Evolutionary conservation across 2,329 filamentous ascomycete genomes (phyloP).

Genomic region (Coleophoma eucalyptorum): DNA sequence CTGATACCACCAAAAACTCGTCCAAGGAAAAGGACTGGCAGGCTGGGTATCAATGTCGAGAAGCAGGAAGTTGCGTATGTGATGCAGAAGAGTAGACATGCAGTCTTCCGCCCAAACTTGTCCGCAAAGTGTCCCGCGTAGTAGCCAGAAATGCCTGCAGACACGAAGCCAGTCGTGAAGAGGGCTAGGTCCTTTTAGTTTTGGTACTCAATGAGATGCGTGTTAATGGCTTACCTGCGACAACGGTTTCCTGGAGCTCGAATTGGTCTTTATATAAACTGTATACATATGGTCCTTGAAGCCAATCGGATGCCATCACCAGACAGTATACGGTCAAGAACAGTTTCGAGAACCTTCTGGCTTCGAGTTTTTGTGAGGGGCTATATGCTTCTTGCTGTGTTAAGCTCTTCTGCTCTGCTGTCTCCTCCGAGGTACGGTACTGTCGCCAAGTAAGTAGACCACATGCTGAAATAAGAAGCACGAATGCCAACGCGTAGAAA

Average conservation of each 20-base stretch:
- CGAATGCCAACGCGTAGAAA: conserved; percentile 21
- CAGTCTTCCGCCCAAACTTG: conserved; percentile 35
- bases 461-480: conserved; percentile 19
- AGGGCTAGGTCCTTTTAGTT: conserved; percentile 10
- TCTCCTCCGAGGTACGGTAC: conserved; percentile 14
- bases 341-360: conserved; percentile 18
- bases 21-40: conserved; percentile 45
- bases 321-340: conserved; percentile 43
- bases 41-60: conserved; percentile 40
- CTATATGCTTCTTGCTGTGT: conserved; percentile 8
- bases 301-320: conserved; percentile 48
- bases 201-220: not conserved
- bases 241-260: conserved; percentile 20
- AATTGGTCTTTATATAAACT: conserved; percentile 29
- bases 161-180: conserved; percentile 27
- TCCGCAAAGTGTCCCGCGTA: conserved; percentile 28
- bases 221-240: conserved; percentile 10
- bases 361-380: conserved; percentile 22
- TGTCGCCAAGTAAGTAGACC: conserved; percentile 23
- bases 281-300: conserved; percentile 36
- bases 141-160: conserved; percentile 25
- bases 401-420: conserved; percentile 11
- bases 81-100: conserved; percentile 51
- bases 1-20: conserved; percentile 50
- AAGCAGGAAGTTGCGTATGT: conserved; percentile 49